These are phyloP conservation scores for Dactylorhiza incarnata DNA, from an alignment of 106 monocot genomes.

Conservation along the genomic window DNA sequence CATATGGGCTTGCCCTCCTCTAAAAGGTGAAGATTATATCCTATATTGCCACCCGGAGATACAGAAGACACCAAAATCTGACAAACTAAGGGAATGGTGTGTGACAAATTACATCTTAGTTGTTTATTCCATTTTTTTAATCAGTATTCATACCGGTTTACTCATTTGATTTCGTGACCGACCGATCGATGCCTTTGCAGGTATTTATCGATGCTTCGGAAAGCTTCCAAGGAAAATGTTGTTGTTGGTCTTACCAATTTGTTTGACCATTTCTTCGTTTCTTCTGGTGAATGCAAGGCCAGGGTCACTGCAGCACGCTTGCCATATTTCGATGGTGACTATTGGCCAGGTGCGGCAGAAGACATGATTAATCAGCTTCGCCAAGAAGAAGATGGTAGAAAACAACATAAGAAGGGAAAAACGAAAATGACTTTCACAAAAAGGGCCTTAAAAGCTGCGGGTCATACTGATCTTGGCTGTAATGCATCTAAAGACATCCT, in stretches of 20 bases:
- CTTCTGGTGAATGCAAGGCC: conserved; percentile 65
- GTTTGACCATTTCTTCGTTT: conserved; percentile 81
- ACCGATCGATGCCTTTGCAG: conserved; percentile 25
- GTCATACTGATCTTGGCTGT: conserved; percentile 73
- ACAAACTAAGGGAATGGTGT: conserved; percentile 92
- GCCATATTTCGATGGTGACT: conserved; percentile 98
- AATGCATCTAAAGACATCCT: conserved; percentile 88
- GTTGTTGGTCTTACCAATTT: conserved; percentile 83
- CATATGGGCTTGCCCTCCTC: conserved; percentile 98
- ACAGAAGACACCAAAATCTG: conserved; percentile 99
- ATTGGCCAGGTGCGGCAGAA: conserved; percentile 98
- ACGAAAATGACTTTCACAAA: conserved; percentile 76
- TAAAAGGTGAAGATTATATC: conserved; percentile 99
- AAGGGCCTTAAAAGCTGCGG: conserved; percentile 92
- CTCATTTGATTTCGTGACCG: conserved; percentile 3
- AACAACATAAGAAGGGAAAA: conserved; percentile 91
- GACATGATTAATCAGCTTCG: conserved; percentile 89
- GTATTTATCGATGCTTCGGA: conserved; percentile 87
- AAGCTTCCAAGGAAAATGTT: conserved; percentile 80
- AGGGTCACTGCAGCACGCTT: conserved; percentile 85
- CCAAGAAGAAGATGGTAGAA: conserved; percentile 84
- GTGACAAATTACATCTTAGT: background rate
- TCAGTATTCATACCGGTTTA: background rate
- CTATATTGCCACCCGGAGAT: conserved; percentile 99
- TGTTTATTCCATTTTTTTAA: background rate